phyloP scores from a whole-genome alignment of 192 early-diverging fungal species.

The Coemansia sp. region DNA sequence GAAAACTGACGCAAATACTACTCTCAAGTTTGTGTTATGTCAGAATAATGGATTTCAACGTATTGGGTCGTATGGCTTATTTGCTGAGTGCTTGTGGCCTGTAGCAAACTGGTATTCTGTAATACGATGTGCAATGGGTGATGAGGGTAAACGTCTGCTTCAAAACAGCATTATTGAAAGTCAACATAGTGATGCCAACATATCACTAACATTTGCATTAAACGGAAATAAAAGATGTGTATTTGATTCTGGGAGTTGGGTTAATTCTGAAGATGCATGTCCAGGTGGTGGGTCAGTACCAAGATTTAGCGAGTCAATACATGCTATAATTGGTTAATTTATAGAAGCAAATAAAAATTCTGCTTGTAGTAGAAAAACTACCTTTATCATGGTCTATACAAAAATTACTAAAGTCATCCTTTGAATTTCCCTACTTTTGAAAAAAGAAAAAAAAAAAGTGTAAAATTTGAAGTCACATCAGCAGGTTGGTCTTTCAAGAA shows the following conservation, averaged over 20 bases:
- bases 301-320: slow-evolving; percentile 28
- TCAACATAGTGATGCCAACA: slow-evolving; percentile 10
- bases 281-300: slow-evolving; percentile 41
- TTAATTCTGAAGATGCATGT: slow-evolving; percentile 35
- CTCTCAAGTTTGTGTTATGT: slow-evolving; percentile 47
- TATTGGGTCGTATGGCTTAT: slow-evolving; percentile 33
- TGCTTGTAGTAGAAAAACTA: neutral
- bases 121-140: slow-evolving; percentile 24
- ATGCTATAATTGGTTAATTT: neutral
- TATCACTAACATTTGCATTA: slow-evolving; percentile 41
- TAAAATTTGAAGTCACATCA: too few relatives aligned
- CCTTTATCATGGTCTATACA: neutral
- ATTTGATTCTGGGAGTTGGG: slow-evolving; percentile 46
- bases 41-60: slow-evolving; percentile 21
- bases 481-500: too few relatives aligned
- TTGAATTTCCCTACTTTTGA: too few relatives aligned
- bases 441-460: too few relatives aligned
- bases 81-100: slow-evolving; percentile 32
- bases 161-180: slow-evolving; percentile 18
- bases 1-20: slow-evolving; percentile 23
- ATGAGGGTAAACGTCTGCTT: slow-evolving; percentile 35
- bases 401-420: neutral
- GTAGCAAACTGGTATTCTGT: slow-evolving; percentile 16
- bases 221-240: slow-evolving; percentile 37
- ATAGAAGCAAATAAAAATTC: neutral